A percentile compares a stretch with the other conserved stretches of the same genome.
Conservation (phyloP, 1,284 basidiomycete species). For the Trichosporon sp. region DNA sequence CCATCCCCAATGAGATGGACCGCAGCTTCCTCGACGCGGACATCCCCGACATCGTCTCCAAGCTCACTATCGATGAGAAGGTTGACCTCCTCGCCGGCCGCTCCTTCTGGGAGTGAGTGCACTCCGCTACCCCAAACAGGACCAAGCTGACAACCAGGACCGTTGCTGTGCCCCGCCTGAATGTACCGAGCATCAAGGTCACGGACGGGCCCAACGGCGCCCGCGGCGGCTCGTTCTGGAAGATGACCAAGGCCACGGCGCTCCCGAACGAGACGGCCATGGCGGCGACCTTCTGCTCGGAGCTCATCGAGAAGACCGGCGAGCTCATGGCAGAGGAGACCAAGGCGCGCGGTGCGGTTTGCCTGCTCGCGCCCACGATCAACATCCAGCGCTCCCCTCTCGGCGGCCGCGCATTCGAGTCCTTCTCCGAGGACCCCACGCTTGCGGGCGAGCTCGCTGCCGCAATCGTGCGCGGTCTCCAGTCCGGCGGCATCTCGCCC, state of each 20-base stretch:
- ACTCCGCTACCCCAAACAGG: not conserved
- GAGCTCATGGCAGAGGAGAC: conserved; percentile 62
- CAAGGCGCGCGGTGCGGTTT: conserved; percentile 63
- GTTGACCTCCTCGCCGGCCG: conserved; percentile 31
- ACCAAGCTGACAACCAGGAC: conserved; percentile 28
- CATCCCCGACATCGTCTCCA: conserved; percentile 12
- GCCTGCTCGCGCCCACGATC: conserved; percentile 68
- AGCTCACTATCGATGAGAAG: conserved; percentile 32
- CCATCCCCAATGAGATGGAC: conserved; percentile 16
- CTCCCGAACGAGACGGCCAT: conserved; percentile 61
- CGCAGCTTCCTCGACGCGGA: conserved; percentile 17
- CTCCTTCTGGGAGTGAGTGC: conserved; percentile 41
- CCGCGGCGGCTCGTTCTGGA: conserved; percentile 27
- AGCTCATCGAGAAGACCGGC: conserved; percentile 62
- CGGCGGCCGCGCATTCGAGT: conserved; percentile 59
- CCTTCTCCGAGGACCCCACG: conserved; percentile 74
- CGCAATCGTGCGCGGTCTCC: conserved; percentile 68
- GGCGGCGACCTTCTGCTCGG: conserved; percentile 50
- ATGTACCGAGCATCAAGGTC: conserved; percentile 37
- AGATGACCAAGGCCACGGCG: conserved; percentile 56
- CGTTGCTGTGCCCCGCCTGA: conserved; percentile 34
- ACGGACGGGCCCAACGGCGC: conserved; percentile 35
- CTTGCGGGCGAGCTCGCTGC: conserved; percentile 67
- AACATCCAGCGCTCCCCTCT: conserved; percentile 75
- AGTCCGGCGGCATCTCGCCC: conserved; percentile 63